Conservation (phyloP, 495 filamentous ascomycete genomes). For the Cercophora scortea region DNA sequence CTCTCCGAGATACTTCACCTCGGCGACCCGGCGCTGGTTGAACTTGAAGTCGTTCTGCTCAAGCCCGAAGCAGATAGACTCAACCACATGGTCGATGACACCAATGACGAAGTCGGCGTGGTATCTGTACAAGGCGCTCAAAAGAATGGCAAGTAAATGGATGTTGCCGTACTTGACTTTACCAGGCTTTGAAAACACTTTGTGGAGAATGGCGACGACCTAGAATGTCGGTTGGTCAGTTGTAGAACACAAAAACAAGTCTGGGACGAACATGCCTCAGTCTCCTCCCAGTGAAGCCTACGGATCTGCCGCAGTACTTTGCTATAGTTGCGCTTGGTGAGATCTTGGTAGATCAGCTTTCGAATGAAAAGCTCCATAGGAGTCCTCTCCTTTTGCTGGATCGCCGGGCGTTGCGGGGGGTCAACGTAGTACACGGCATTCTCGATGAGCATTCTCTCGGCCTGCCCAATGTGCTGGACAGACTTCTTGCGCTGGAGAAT, state of each 20-base stretch:
- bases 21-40: constrained; percentile 90
- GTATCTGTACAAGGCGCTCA: constrained; percentile 79
- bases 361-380: constrained; percentile 89
- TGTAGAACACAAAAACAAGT: too few species aligned
- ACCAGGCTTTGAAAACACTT: constrained; percentile 88
- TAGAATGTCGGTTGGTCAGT: constrained; percentile 13
- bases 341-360: constrained; percentile 82
- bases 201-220: constrained; percentile 77
- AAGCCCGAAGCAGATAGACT: constrained; percentile 79
- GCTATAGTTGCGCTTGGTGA: constrained; percentile 90
- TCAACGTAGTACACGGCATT: constrained; percentile 98
- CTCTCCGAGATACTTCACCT: constrained; percentile 94
- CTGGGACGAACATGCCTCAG: constrained; percentile 50
- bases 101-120: constrained; percentile 83
- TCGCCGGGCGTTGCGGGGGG: constrained; percentile 85
- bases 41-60: constrained; percentile 97
- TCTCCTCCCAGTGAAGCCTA: constrained; percentile 95
- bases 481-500: constrained; percentile 93
- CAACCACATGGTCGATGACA: constrained; percentile 83
- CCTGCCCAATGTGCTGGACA: constrained; percentile 87
- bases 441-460: constrained; percentile 96
- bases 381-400: constrained; percentile 91
- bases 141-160: constrained; percentile 87
- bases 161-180: constrained; percentile 98
- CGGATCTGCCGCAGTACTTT: constrained; percentile 89